These are phyloP conservation scores for Corylus americana DNA, from an alignment of 306 rosid species.

Conservation along the genomic window DNA sequence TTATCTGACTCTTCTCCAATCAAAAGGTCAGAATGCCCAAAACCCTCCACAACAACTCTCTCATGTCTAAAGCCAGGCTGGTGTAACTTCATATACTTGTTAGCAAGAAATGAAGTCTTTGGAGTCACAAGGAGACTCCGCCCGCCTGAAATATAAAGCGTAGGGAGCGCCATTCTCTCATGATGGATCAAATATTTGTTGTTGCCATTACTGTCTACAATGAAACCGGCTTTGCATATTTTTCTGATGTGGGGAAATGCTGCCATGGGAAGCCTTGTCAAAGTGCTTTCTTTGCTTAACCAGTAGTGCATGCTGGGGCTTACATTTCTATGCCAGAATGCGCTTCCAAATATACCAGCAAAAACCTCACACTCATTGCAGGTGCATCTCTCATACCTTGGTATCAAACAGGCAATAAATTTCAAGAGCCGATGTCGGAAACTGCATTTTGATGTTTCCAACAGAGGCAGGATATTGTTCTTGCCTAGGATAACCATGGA, in stretches of 20 bases:
- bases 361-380: constrained; percentile 37
- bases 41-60: constrained; percentile 38
- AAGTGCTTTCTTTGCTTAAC: constrained; percentile 29
- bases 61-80: constrained; percentile 34
- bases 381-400: constrained; percentile 36
- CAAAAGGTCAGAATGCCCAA: constrained; percentile 40
- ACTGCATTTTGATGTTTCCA: constrained; percentile 21
- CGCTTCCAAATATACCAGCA: constrained; percentile 36
- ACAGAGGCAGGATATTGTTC: constrained; percentile 27
- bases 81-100: constrained; percentile 41
- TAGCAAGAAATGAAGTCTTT: constrained; percentile 35
- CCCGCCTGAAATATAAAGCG: constrained; percentile 31
- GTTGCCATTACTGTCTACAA: constrained; percentile 29
- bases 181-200: constrained; percentile 33
- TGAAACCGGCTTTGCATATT: constrained; percentile 32
- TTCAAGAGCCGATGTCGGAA: constrained; percentile 29
- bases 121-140: constrained; percentile 31
- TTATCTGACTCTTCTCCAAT: constrained; percentile 38
- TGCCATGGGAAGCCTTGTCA: constrained; percentile 33
- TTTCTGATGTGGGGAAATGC: constrained; percentile 34
- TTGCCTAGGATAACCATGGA: constrained; percentile 39
- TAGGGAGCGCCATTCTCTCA: constrained; percentile 41
- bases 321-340: constrained; percentile 35
- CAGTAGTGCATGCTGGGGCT: constrained; percentile 34
- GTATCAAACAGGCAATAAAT: constrained; percentile 26